A percentile compares a stretch with the other conserved stretches of the same genome.
These are phyloP conservation scores for Zarea fungicola DNA, from an alignment of 2,329 filamentous ascomycete species.

Conservation along the genomic window DNA sequence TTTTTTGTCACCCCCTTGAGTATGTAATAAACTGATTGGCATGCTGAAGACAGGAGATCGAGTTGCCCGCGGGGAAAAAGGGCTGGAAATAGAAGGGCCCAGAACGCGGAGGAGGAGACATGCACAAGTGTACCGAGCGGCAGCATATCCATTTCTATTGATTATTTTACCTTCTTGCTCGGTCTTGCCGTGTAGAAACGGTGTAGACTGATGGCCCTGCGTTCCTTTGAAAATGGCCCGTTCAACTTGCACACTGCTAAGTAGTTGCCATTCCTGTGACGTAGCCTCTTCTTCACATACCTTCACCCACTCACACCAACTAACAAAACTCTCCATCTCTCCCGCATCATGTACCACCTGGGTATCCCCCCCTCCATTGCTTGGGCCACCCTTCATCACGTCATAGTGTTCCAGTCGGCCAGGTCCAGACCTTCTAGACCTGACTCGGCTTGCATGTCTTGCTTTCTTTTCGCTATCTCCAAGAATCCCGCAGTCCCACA, in stretches of 20 bases:
- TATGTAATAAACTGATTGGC: constrained; percentile 2
- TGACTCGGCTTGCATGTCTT: neutral
- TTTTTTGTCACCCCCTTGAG: neutral
- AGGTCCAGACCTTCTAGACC: constrained; percentile 11
- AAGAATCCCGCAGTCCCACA: no score
- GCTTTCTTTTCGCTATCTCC: neutral
- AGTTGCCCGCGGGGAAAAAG: neutral
- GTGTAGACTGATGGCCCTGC: no score
- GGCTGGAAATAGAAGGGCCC: constrained; percentile 9
- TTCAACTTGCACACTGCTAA: neutral
- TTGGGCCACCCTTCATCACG: constrained; percentile 4
- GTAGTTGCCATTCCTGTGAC: neutral
- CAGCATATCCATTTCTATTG: neutral
- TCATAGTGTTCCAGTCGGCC: constrained; percentile 5
- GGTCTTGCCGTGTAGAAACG: neutral
- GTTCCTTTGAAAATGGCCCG: neutral
- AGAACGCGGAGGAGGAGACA: constrained; percentile 3
- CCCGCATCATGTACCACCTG: neutral
- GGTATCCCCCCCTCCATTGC: constrained; percentile 1
- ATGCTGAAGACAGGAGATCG: constrained; percentile 6
- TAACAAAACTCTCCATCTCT: neutral
- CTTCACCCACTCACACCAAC: neutral
- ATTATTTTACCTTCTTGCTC: neutral
- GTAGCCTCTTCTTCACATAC: neutral
- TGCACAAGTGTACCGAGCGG: neutral